Conservation (phyloP, 2,329 filamentous ascomycete species). For the Diaporthe batatas region DNA sequence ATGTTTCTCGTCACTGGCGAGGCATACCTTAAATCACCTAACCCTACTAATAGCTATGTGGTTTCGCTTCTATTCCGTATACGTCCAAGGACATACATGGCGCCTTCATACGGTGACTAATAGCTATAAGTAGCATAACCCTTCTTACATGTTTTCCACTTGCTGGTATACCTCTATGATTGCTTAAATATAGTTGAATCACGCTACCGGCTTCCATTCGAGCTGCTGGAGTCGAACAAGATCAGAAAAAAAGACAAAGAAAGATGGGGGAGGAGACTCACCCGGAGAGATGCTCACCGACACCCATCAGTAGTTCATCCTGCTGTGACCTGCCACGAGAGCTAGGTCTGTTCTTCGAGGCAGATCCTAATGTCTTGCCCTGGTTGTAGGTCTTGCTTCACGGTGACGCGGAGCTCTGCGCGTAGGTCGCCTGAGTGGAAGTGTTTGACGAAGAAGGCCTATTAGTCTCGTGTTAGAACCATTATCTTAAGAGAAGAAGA, state of each 20-base stretch:
- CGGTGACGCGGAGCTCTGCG: not conserved
- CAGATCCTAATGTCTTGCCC: not conserved
- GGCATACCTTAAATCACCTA: too few relatives aligned
- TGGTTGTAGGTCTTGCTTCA: not conserved
- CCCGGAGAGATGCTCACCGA: not conserved
- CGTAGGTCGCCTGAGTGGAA: not conserved
- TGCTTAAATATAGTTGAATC: not conserved
- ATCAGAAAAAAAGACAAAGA: not conserved
- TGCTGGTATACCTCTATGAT: too few relatives aligned
- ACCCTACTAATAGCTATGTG: too few relatives aligned
- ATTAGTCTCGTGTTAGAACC: not conserved
- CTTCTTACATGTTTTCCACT: too few relatives aligned
- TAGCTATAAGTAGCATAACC: too few relatives aligned
- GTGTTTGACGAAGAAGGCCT: conserved; percentile 9
- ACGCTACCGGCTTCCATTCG: not conserved
- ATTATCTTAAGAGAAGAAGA: not conserved
- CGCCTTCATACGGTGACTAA: too few relatives aligned
- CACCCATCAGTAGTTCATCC: not conserved
- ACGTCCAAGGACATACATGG: too few relatives aligned
- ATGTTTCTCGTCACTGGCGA: too few relatives aligned
- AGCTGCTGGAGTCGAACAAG: not conserved
- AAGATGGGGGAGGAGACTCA: not conserved
- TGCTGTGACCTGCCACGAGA: not conserved
- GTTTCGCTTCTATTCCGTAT: too few relatives aligned
- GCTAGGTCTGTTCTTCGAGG: not conserved